Percentiles rank a stretch among this genome's conserved stretches.
phyloP scores from a whole-genome alignment of 2,329 filamentous ascomycete genomes.

The Ophiostoma perfectum region DNA sequence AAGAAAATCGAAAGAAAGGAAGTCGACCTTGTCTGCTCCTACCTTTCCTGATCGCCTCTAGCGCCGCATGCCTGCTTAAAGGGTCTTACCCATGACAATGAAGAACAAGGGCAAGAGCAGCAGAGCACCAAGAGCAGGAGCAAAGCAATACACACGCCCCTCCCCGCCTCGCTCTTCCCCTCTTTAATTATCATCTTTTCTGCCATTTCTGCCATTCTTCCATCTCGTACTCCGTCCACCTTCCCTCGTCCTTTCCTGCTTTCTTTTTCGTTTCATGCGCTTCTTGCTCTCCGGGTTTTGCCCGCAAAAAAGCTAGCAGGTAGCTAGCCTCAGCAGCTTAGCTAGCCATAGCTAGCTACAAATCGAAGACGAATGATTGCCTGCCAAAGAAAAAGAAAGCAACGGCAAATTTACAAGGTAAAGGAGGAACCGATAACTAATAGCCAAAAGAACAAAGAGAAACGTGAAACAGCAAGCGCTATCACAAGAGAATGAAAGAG shows the following conservation, averaged over 20 bases:
- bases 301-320: slow-evolving; percentile 11
- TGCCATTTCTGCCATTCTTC: neutral
- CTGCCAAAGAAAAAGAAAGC: neutral
- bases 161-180: slow-evolving; percentile 10
- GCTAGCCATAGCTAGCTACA: neutral
- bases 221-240: neutral
- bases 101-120: neutral
- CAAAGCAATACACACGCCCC: slow-evolving; percentile 2
- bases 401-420: neutral
- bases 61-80: slow-evolving; percentile 10
- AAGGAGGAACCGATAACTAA: neutral
- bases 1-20: no score
- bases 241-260: neutral
- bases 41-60: slow-evolving; percentile 1
- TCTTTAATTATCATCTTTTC: neutral
- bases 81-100: slow-evolving; percentile 1
- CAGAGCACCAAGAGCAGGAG: neutral
- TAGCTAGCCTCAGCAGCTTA: neutral
- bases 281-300: slow-evolving; percentile 1
- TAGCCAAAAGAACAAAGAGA: slow-evolving; percentile 4
- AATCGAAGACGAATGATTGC: neutral
- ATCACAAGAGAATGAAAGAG: neutral
- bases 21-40: neutral
- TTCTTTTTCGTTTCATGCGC: neutral
- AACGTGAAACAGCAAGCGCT: neutral